Conservation (phyloP, 192 early-diverging fungal species). For the Backusella sp. region DNA sequence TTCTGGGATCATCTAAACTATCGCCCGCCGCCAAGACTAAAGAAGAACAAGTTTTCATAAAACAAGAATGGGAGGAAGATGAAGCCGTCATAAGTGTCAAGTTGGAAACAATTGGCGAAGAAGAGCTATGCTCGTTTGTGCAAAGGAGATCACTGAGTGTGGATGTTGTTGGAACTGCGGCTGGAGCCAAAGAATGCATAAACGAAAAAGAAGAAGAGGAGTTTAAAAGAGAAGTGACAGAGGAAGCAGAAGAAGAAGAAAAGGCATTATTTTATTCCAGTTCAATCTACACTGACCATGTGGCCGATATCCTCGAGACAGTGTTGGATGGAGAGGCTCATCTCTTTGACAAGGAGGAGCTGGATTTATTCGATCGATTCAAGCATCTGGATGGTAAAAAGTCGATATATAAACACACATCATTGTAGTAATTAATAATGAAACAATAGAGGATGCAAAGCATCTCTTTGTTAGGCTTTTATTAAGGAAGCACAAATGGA, state of each 20-base stretch:
- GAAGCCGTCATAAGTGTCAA: background rate
- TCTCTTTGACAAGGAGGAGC: slow-evolving; percentile 42
- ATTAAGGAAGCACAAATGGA: slow-evolving; percentile 40
- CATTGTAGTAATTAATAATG: no score
- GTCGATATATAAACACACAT: no score
- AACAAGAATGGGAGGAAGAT: background rate
- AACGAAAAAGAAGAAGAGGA: background rate
- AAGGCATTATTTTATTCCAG: background rate
- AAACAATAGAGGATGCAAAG: slow-evolving; percentile 24
- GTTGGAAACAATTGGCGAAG: background rate
- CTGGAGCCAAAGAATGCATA: background rate
- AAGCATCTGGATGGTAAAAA: slow-evolving; percentile 25
- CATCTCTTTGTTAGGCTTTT: slow-evolving; percentile 44
- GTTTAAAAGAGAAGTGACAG: background rate
- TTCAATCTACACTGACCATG: slow-evolving; percentile 44
- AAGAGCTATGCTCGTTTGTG: background rate
- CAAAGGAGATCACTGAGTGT: background rate
- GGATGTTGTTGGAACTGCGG: background rate
- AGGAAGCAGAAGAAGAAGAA: background rate
- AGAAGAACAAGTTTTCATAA: background rate
- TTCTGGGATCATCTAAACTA: background rate
- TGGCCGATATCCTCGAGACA: slow-evolving; percentile 38
- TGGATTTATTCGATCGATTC: slow-evolving; percentile 34
- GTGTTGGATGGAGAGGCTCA: slow-evolving; percentile 41
- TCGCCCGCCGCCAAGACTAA: no score